Evolutionary conservation across 768 basidiomycete species (phyloP), one percentile per base, ranked within the genome.

Genomic region (Suillus sp.): DNA sequence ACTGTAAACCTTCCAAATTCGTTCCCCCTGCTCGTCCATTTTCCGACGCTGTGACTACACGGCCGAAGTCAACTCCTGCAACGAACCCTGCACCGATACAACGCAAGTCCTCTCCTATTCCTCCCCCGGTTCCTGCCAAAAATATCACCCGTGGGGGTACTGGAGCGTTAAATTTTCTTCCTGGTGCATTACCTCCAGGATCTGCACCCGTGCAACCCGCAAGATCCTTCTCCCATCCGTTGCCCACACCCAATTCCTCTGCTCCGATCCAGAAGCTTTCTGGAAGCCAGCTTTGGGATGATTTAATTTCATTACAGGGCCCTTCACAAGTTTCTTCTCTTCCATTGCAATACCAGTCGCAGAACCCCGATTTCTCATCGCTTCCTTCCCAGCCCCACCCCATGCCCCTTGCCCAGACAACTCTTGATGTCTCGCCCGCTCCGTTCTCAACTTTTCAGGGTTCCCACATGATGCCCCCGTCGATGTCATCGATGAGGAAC

Each of bases 211-310:
- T 27, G 56, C 56, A 57, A 57, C 70, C 71, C 34, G 63, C 64
- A 7, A 73, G 76, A 54, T 77, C 77, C 0, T 62, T 62, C 14
- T 79, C 80, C 7, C 81, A 81, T n/a, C 78, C 80, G 1, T 67
- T 74, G n/a, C 69, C 69, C 1, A 61, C 59, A 27, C 61, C 38
- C 56, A 7, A 6, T 18, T 30, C 10, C 14, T 57, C 67, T 34
- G 64, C 68, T 60, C 64, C 70, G 22, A 60, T 59, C 34, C 65
- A 62, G 58, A 67, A 70, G 37, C 68, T 69, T 27, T 27, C 62
- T n/a, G 68, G 73, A n/a, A 71, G 71, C 13, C 77, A 78, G 56
- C 81, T 86, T n/a, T 88, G 86, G 87, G 78, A 81, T 40, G 87
- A 89, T 69, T 75, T 89, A 16, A 70, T 83, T 64, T 81, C 81